Conservation (phyloP, 164 flowering plant genomes). For the Liquidambar formosana region DNA sequence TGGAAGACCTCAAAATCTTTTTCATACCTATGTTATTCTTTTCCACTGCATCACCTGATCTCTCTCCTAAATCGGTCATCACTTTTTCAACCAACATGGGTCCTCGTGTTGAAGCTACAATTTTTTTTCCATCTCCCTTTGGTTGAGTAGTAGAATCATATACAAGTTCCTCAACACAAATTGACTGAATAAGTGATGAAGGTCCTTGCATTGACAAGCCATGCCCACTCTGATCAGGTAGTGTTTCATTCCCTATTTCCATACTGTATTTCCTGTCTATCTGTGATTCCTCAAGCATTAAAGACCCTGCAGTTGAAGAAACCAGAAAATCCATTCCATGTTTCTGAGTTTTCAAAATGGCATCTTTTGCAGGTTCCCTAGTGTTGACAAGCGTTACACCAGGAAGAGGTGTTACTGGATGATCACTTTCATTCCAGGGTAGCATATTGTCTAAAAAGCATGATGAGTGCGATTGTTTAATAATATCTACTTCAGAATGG, state of each 20-base stretch:
- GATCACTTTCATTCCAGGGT: not conserved
- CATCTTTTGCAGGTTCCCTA: slow-evolving; percentile 11
- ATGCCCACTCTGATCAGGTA: not conserved
- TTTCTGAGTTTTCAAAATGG: not conserved
- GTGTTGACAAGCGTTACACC: not conserved
- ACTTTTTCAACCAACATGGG: not conserved
- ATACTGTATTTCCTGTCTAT: not conserved
- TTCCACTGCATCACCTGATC: not conserved
- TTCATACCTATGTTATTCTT: slow-evolving; percentile 7
- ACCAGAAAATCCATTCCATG: slow-evolving; percentile 6
- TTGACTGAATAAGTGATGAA: not conserved
- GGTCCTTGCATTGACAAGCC: not conserved
- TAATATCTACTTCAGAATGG: not conserved
- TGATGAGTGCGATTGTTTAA: not conserved
- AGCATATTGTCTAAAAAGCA: not conserved
- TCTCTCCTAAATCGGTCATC: slow-evolving; percentile 1
- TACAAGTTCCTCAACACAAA: not conserved
- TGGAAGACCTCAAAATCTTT: not conserved
- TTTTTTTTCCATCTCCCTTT: not conserved
- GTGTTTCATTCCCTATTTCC: not conserved
- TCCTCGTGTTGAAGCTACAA: slow-evolving; percentile 1
- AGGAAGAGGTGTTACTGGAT: not conserved
- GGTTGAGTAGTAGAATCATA: not conserved
- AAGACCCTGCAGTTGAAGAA: slow-evolving; percentile 2
- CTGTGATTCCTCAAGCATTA: slow-evolving; percentile 1